Percentiles rank a stretch among this genome's conserved stretches.
phyloP scores from a whole-genome alignment of 2,329 filamentous ascomycete species.

The Monilinia vaccinii-corymbosi region DNA sequence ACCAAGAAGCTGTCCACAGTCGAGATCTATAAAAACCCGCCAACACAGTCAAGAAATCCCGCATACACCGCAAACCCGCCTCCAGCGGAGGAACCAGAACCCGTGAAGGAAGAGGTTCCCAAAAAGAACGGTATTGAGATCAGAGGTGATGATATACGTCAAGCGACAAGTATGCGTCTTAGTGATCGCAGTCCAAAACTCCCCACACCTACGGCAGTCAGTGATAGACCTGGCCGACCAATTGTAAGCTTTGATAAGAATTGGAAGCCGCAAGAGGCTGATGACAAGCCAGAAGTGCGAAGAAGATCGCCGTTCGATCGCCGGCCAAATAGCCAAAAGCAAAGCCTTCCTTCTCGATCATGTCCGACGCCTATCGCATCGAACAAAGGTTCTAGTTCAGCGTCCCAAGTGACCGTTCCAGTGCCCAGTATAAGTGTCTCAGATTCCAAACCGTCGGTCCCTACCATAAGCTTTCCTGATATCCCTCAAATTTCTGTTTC shows the following conservation, averaged over 20 bases:
- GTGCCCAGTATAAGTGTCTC: slow-evolving; percentile 20
- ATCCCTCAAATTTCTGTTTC: slow-evolving; percentile 23
- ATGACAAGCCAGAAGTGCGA: slow-evolving; percentile 52
- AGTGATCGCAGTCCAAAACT: slow-evolving; percentile 81
- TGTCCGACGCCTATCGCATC: slow-evolving; percentile 25
- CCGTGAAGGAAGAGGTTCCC: slow-evolving; percentile 26
- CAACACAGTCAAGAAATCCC: slow-evolving; percentile 73
- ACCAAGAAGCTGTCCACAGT: slow-evolving; percentile 37
- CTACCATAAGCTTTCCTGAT: slow-evolving; percentile 28
- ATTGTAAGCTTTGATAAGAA: slow-evolving; percentile 94
- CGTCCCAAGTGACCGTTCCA: slow-evolving; percentile 38
- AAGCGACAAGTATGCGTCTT: slow-evolving; percentile 81
- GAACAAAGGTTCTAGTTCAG: slow-evolving; percentile 33
- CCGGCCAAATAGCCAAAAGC: slow-evolving; percentile 18
- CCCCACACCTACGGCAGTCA: slow-evolving; percentile 83
- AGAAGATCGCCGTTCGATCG: slow-evolving; percentile 27
- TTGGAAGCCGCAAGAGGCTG: slow-evolving; percentile 61
- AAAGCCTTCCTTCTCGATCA: slow-evolving; percentile 22
- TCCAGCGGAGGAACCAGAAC: slow-evolving; percentile 28
- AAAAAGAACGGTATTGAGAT: slow-evolving; percentile 73
- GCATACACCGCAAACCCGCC: slow-evolving; percentile 61
- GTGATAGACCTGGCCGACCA: slow-evolving; percentile 78
- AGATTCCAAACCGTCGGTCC: slow-evolving; percentile 21
- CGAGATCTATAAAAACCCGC: slow-evolving; percentile 79
- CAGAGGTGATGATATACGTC: slow-evolving; percentile 76